Conservation (phyloP, 805 yeast species). For the Cyberlindnera nakhonratchasimensis region DNA sequence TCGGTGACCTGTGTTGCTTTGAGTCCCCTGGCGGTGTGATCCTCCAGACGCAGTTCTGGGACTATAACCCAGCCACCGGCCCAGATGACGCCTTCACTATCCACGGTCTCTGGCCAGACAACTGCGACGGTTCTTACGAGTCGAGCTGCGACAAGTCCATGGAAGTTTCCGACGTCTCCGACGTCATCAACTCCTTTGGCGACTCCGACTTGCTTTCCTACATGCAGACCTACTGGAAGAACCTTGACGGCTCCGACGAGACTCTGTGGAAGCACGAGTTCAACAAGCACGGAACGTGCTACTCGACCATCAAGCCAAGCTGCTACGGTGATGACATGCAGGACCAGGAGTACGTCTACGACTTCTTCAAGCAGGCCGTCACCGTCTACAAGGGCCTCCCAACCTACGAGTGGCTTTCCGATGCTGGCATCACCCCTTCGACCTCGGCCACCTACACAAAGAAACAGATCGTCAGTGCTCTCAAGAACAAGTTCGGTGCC, state of each 20-base stretch:
- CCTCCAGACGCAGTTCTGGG: constrained; percentile 91
- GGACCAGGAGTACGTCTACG: constrained; percentile 48
- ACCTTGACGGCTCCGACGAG: constrained; percentile 63
- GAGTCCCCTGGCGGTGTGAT: constrained; percentile 85
- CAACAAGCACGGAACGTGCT: constrained; percentile 93
- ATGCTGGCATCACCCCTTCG: constrained; percentile 73
- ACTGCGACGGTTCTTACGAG: constrained; percentile 76
- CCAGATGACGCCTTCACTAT: constrained; percentile 69
- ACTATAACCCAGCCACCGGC: constrained; percentile 71
- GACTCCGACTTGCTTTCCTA: constrained; percentile 46
- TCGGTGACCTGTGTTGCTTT: constrained; percentile 71
- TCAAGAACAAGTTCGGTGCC: constrained; percentile 48
- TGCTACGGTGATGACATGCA: constrained; percentile 49
- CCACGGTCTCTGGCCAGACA: constrained; percentile 89
- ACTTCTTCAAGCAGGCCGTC: constrained; percentile 62
- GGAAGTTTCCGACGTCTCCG: constrained; percentile 48
- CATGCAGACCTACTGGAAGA: constrained; percentile 70
- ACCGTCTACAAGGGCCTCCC: constrained; percentile 56
- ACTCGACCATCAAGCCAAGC: constrained; percentile 67
- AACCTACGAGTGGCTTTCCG: constrained; percentile 62
- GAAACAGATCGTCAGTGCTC: constrained; percentile 49
- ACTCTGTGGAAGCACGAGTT: constrained; percentile 85
- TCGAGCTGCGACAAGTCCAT: constrained; percentile 70
- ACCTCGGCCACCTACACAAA: constrained; percentile 52
- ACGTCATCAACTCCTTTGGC: constrained; percentile 42